Conservation (phyloP, 768 basidiomycete genomes). For the Termitomyces sp. region DNA sequence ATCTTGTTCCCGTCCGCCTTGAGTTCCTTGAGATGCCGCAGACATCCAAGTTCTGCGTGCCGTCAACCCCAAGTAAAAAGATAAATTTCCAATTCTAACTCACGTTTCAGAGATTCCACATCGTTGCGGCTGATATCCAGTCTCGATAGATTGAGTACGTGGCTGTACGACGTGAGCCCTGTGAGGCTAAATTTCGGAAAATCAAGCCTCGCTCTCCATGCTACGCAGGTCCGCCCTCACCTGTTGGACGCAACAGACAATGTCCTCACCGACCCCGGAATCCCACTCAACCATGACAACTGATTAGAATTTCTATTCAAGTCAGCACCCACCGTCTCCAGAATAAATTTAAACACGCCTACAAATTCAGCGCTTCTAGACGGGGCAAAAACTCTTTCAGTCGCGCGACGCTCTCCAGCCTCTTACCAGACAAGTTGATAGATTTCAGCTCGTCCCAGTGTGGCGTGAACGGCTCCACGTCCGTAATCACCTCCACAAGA, state of each 20-base stretch:
- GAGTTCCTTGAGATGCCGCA: slow-evolving; percentile 84
- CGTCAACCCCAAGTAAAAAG: slow-evolving; percentile 1
- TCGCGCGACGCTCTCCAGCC: slow-evolving; percentile 76
- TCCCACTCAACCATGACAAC: slow-evolving; percentile 75
- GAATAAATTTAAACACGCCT: slow-evolving; percentile 28
- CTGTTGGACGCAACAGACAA: slow-evolving; percentile 73
- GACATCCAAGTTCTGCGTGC: slow-evolving; percentile 68
- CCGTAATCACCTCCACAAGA: slow-evolving; percentile 89
- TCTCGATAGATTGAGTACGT: slow-evolving; percentile 80
- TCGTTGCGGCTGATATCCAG: slow-evolving; percentile 91
- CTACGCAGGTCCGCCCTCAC: slow-evolving; percentile 31
- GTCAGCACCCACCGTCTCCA: not conserved
- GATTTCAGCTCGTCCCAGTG: slow-evolving; percentile 80
- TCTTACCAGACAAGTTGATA: slow-evolving; percentile 72
- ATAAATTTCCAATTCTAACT: too few relatives aligned
- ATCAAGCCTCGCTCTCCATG: too few relatives aligned
- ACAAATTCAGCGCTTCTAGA: slow-evolving; percentile 75
- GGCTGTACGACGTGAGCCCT: slow-evolving; percentile 81
- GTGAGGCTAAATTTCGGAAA: slow-evolving; percentile 54
- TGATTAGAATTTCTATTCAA: slow-evolving; percentile 61
- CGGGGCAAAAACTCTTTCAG: slow-evolving; percentile 86
- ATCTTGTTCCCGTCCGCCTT: slow-evolving; percentile 88
- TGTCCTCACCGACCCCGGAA: slow-evolving; percentile 67
- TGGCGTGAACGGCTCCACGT: slow-evolving; percentile 91
- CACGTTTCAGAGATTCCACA: slow-evolving; percentile 82